These are phyloP conservation scores for Globisporangium megalacanthum DNA, from an alignment of 352 stramenopile genomes.

Conservation along the genomic window DNA sequence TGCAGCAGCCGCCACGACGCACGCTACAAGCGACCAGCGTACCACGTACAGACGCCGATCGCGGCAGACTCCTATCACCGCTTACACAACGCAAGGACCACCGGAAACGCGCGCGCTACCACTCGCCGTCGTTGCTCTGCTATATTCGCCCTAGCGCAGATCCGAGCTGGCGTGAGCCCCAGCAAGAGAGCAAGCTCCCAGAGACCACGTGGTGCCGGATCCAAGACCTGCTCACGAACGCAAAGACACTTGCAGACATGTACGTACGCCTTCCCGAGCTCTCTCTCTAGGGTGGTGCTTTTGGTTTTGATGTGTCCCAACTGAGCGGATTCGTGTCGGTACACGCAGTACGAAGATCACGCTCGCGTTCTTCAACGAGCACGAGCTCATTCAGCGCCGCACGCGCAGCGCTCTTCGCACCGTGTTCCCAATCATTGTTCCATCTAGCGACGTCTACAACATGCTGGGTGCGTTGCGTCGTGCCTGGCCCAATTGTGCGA, in stretches of 20 bases:
- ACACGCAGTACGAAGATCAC: constrained; percentile 36
- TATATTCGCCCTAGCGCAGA: background rate
- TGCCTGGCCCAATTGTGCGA: no score
- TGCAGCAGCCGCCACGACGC: background rate
- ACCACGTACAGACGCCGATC: no score
- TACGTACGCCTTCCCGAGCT: constrained; percentile 12
- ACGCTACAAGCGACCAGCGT: background rate
- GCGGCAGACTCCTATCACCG: background rate
- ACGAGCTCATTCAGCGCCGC: constrained; percentile 29
- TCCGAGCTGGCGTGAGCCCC: background rate
- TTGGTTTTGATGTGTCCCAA: background rate
- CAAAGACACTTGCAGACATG: constrained; percentile 51
- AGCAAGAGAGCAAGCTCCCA: constrained; percentile 15
- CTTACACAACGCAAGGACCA: background rate
- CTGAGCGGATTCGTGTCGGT: background rate
- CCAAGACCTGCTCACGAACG: constrained; percentile 27
- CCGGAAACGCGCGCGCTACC: constrained; percentile 5
- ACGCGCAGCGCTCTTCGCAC: constrained; percentile 1
- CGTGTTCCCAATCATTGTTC: constrained; percentile 41
- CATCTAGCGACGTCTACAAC: constrained; percentile 55
- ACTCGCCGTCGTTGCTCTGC: background rate
- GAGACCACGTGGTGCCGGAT: constrained; percentile 27
- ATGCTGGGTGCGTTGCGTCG: constrained; percentile 37
- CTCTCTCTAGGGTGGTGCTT: no score
- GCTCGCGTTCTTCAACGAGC: constrained; percentile 60